A percentile compares a stretch with the other conserved stretches of the same genome.
Evolutionary conservation across 2,329 filamentous ascomycete species (phyloP).

Genomic region (Trichocomaceae sp.): DNA sequence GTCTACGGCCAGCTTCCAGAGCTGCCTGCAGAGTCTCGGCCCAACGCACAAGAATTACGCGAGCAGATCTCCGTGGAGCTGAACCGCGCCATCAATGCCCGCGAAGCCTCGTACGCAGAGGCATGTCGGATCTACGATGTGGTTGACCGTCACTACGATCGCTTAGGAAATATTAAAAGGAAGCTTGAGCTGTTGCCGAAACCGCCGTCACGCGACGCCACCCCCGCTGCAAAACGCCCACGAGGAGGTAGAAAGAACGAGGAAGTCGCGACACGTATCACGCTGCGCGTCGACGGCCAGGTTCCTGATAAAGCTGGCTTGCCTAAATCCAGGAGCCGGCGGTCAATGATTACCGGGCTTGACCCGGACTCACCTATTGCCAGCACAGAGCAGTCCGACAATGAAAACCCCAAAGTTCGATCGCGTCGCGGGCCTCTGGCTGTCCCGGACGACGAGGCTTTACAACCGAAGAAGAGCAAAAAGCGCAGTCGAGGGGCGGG

Average conservation of each 20-base stretch:
- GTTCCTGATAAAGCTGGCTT: constrained; percentile 17
- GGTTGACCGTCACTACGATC: constrained; percentile 51
- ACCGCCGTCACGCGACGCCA: constrained; percentile 55
- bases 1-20: constrained; percentile 46
- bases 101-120: constrained; percentile 52
- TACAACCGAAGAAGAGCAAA: constrained; percentile 40
- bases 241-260: constrained; percentile 35
- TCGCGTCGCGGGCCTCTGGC: constrained; percentile 10
- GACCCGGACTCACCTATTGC: constrained; percentile 42
- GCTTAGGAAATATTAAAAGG: constrained; percentile 53
- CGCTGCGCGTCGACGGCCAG: constrained; percentile 34
- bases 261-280: constrained; percentile 33
- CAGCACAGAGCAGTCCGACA: constrained; percentile 42
- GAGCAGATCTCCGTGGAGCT: constrained; percentile 51
- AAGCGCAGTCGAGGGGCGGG: constrained; percentile 25
- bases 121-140: constrained; percentile 52
- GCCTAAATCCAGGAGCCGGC: constrained; percentile 33
- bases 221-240: constrained; percentile 34
- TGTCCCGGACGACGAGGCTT: constrained; percentile 6
- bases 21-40: constrained; percentile 42
- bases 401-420: constrained; percentile 22
- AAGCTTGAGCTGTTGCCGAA: constrained; percentile 57
- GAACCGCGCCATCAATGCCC: constrained; percentile 48
- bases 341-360: constrained; percentile 30
- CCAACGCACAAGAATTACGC: constrained; percentile 49